These are phyloP conservation scores for Kurtzmaniella cleridarum DNA, from an alignment of 805 yeast genomes.

Conservation along the genomic window DNA sequence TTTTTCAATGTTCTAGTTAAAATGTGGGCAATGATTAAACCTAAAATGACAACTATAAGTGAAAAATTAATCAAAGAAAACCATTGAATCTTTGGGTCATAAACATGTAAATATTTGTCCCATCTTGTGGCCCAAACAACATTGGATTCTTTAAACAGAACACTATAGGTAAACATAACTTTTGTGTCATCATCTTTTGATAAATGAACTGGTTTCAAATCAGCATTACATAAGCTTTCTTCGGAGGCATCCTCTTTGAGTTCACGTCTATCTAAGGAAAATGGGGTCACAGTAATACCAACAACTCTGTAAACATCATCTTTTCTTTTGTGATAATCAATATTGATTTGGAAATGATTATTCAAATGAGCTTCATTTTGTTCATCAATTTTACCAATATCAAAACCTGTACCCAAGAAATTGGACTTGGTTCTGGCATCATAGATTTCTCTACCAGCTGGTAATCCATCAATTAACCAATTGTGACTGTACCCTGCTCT, in stretches of 20 bases:
- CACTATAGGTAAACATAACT: conserved; percentile 84
- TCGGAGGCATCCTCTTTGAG: conserved; percentile 15
- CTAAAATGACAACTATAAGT: conserved; percentile 69
- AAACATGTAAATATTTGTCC: conserved; percentile 92
- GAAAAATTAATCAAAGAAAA: conserved; percentile 86
- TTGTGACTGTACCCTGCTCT: conserved; percentile 81
- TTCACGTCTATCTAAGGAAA: conserved; percentile 41
- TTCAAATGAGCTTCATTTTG: conserved; percentile 53
- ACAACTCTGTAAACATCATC: conserved; percentile 76
- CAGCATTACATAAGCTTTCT: conserved; percentile 25
- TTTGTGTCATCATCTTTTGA: conserved; percentile 44
- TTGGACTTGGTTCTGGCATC: conserved; percentile 55
- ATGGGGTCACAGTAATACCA: conserved; percentile 77
- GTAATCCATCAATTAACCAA: conserved; percentile 94
- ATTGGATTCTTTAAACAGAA: conserved; percentile 59
- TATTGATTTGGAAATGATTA: conserved; percentile 73
- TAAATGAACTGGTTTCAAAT: conserved; percentile 41
- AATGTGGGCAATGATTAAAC: conserved; percentile 73
- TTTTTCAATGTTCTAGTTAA: conserved; percentile 72
- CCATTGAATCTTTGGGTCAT: conserved; percentile 94
- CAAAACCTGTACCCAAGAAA: conserved; percentile 78
- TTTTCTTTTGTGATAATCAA: conserved; percentile 79
- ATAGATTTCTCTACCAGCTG: conserved; percentile 65
- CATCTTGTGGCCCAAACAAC: conserved; percentile 97
- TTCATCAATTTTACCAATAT: conserved; percentile 65